These are phyloP conservation scores for Botrytis byssoidea DNA, from an alignment of 2,329 filamentous ascomycete genomes.

Conservation along the genomic window DNA sequence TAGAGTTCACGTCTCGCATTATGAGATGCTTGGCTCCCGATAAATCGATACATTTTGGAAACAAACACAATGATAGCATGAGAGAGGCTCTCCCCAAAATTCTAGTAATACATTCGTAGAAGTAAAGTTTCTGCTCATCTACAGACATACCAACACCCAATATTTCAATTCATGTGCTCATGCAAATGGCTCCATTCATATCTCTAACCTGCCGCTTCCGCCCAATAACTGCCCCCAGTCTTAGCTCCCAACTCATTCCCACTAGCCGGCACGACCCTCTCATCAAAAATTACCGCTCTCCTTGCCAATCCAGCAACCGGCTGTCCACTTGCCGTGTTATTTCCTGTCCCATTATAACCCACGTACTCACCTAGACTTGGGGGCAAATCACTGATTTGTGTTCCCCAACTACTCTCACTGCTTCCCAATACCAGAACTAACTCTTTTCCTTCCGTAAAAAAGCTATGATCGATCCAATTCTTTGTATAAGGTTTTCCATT, in stretches of 20 bases:
- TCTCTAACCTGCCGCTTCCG: constrained; percentile 23
- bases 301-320: constrained; percentile 16
- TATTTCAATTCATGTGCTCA: not conserved
- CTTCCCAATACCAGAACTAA: constrained; percentile 60
- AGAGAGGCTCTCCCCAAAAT: not conserved
- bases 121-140: not conserved
- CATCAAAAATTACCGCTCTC: constrained; percentile 28
- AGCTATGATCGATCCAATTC: constrained; percentile 68
- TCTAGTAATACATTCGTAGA: not conserved
- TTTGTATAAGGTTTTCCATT: constrained; percentile 59
- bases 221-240: constrained; percentile 31
- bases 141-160: not conserved
- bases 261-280: constrained; percentile 12
- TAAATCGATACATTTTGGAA: not conserved
- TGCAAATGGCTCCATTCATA: no score
- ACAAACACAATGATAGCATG: not conserved
- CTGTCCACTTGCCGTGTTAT: constrained; percentile 17
- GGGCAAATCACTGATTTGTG: constrained; percentile 56
- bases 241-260: constrained; percentile 22
- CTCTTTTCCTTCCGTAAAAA: constrained; percentile 63
- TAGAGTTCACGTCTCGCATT: not conserved
- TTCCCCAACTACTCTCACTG: constrained; percentile 65
- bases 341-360: constrained; percentile 32
- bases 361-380: constrained; percentile 49
- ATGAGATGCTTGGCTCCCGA: not conserved